Evolutionary conservation across 1,284 basidiomycete genomes (phyloP).

Genomic region (Ceratorhiza oryzae-sativae): DNA sequence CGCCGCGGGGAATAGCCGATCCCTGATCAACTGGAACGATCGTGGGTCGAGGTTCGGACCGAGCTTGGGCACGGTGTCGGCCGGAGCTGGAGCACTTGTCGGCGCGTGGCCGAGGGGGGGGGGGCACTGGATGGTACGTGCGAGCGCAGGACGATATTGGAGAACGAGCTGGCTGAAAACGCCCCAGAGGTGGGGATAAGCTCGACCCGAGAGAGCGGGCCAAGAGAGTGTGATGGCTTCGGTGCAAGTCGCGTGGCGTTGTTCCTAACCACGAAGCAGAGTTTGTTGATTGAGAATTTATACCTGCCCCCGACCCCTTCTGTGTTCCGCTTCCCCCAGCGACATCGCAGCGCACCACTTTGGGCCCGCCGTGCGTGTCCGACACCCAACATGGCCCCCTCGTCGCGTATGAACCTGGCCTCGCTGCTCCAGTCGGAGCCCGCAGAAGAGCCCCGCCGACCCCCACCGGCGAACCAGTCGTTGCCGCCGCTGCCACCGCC

Average conservation of each 20-base stretch:
- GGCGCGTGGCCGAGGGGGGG: neutral
- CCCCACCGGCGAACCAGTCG: neutral
- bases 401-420: constrained; percentile 35
- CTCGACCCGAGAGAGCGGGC: constrained; percentile 33
- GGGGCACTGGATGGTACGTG: neutral
- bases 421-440: constrained; percentile 32
- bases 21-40: constrained; percentile 7
- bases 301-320: constrained; percentile 9
- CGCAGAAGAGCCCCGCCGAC: neutral
- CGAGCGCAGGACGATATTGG: neutral
- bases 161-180: neutral
- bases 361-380: no score
- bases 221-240: no score
- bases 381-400: constrained; percentile 29
- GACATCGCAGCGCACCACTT: neutral
- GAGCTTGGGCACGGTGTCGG: neutral
- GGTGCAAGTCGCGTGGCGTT: no score
- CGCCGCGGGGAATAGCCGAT: neutral
- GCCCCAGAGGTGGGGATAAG: constrained; percentile 3
- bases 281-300: constrained; percentile 36
- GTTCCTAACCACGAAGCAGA: neutral
- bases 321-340: neutral
- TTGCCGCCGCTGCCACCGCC: constrained; percentile 1
- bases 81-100: neutral
- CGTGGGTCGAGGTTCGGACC: neutral